Percentiles rank a stretch among this genome's conserved stretches.
These are phyloP conservation scores for Oryza officinalis DNA, from an alignment of 176 grass and related monocot genomes.

Conservation along the genomic window DNA sequence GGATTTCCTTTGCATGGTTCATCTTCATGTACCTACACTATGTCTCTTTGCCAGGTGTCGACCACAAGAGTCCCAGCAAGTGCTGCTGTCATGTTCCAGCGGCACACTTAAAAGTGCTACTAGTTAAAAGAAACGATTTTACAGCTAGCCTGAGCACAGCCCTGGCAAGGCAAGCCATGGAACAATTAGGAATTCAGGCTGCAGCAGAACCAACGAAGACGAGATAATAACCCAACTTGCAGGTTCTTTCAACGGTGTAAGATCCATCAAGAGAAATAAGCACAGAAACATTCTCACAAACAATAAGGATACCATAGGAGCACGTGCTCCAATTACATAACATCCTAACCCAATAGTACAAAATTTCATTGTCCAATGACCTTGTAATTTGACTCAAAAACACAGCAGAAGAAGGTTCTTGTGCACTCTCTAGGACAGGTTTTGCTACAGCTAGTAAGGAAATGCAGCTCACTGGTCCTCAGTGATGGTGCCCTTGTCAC, in stretches of 20 bases:
- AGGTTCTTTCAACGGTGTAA: not conserved
- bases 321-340: conserved; percentile 18
- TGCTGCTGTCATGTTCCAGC: not conserved
- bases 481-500: conserved; percentile 61
- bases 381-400: conserved; percentile 19
- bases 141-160: not conserved
- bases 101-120: too few species aligned
- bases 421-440: not conserved
- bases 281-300: not conserved
- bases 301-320: conserved; percentile 19
- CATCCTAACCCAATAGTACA: conserved; percentile 34
- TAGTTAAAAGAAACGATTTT: not conserved
- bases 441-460: conserved; percentile 20
- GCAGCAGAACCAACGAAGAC: not conserved
- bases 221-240: not conserved
- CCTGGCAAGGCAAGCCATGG: not conserved
- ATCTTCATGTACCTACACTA: not conserved
- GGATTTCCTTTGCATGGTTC: not conserved
- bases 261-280: not conserved
- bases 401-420: not conserved
- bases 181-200: not conserved
- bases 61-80: not conserved
- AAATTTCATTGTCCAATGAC: conserved; percentile 26
- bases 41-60: not conserved
- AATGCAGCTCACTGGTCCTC: conserved; percentile 49